A percentile compares a stretch with the other conserved stretches of the same genome.
These are phyloP conservation scores for Sanguinoderma infundibulare DNA, from an alignment of 1,284 basidiomycete genomes.

Conservation along the genomic window DNA sequence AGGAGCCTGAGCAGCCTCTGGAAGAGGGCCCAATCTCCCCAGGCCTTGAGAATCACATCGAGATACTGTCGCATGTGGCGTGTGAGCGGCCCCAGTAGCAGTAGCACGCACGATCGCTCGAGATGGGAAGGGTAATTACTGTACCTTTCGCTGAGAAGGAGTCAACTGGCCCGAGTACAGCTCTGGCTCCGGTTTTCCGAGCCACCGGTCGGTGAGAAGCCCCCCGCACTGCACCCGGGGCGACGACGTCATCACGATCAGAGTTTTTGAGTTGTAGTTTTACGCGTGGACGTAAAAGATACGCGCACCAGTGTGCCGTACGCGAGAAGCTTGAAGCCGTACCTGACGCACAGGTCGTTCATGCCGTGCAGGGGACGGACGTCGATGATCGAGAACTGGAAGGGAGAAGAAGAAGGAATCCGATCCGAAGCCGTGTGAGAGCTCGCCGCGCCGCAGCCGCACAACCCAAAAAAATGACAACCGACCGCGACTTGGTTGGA, in stretches of 20 bases:
- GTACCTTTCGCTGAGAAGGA: slow-evolving; percentile 79
- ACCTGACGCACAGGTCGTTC: slow-evolving; percentile 71
- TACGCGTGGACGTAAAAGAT: slow-evolving; percentile 1
- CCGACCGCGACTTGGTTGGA: slow-evolving; percentile 68
- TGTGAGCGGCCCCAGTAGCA: slow-evolving; percentile 2
- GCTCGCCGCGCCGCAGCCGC: neutral
- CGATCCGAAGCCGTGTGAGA: no score
- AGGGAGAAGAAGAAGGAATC: no score
- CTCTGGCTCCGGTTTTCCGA: slow-evolving; percentile 69
- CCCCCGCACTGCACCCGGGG: slow-evolving; percentile 73
- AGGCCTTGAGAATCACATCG: slow-evolving; percentile 74
- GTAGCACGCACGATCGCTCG: neutral
- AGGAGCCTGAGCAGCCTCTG: slow-evolving; percentile 63
- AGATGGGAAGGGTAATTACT: slow-evolving; percentile 5
- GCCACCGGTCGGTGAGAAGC: slow-evolving; percentile 76
- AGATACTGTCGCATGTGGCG: slow-evolving; percentile 57
- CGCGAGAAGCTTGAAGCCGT: slow-evolving; percentile 71
- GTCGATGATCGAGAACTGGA: slow-evolving; percentile 78
- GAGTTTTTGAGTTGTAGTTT: neutral
- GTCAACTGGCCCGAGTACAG: slow-evolving; percentile 61
- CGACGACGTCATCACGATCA: slow-evolving; percentile 7
- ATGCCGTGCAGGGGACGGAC: slow-evolving; percentile 75
- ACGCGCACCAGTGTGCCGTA: slow-evolving; percentile 73
- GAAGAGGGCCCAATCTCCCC: slow-evolving; percentile 77
- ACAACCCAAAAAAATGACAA: neutral